Evolutionary conservation across 345 rosid genomes (phyloP).

Genomic region (Sapria himalayana): DNA sequence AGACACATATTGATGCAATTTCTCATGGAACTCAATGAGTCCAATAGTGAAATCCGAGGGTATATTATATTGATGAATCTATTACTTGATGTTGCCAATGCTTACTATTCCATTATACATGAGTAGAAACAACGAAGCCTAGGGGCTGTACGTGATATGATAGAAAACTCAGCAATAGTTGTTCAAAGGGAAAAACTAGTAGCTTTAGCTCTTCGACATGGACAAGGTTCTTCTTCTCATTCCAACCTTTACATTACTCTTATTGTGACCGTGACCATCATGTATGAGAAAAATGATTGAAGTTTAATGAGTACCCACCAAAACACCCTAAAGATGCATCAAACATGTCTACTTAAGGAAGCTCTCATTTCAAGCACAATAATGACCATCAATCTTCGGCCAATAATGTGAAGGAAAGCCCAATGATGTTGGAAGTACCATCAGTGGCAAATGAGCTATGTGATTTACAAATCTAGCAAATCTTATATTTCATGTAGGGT

Average conservation of each 20-base stretch:
- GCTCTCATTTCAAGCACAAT: not conserved
- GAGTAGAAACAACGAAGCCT: not conserved
- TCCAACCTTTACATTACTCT: not conserved
- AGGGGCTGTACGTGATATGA: not conserved
- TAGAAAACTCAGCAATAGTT: not conserved
- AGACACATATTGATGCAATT: too few relatives aligned
- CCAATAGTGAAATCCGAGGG: not conserved
- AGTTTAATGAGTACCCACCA: not conserved
- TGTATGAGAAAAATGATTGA: not conserved
- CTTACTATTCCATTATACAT: slow-evolving; percentile 2
- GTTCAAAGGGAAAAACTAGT: not conserved
- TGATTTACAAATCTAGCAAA: not conserved
- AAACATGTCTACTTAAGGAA: not conserved
- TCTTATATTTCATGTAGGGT: too few relatives aligned
- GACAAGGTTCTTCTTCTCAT: too few relatives aligned
- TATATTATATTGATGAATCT: not conserved
- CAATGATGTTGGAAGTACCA: not conserved
- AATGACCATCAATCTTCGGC: not conserved
- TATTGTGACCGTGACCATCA: too few relatives aligned
- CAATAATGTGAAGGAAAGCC: too few relatives aligned
- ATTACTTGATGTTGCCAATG: not conserved
- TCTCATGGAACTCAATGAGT: not conserved
- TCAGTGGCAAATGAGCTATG: not conserved
- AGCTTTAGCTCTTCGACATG: not conserved
- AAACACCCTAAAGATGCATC: too few relatives aligned